A percentile compares a stretch with the other conserved stretches of the same genome.
phyloP scores from a whole-genome alignment of 2,329 filamentous ascomycete species.

The Aureobasidium subglaciale region DNA sequence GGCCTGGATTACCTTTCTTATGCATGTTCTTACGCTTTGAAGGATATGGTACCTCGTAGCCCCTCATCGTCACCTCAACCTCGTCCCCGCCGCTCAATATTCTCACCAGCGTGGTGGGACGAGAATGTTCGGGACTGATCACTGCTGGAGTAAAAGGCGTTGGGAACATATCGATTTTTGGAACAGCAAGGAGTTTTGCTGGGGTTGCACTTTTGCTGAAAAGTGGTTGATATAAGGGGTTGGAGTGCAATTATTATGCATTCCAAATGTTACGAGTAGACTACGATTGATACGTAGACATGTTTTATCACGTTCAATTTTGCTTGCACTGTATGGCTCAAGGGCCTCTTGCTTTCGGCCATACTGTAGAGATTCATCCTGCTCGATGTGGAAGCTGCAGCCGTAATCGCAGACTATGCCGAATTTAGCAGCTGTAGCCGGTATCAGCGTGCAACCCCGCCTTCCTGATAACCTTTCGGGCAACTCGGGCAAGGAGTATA shows the following conservation, averaged over 20 bases:
- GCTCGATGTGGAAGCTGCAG: neutral
- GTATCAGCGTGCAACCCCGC: neutral
- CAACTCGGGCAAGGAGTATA: neutral
- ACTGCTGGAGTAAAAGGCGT: too few species aligned
- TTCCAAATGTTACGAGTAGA: slow-evolving; percentile 1
- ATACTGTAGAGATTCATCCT: neutral
- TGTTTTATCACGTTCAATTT: slow-evolving; percentile 3
- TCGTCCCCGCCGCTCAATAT: neutral
- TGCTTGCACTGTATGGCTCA: too few species aligned
- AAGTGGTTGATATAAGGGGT: neutral
- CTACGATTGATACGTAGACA: slow-evolving; percentile 5
- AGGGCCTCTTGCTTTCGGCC: too few species aligned
- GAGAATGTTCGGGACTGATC: neutral
- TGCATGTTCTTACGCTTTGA: too few species aligned
- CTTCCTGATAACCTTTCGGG: neutral
- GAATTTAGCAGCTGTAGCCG: neutral
- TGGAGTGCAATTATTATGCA: neutral
- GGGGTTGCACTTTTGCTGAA: neutral
- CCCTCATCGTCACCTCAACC: too few species aligned
- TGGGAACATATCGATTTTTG: neutral
- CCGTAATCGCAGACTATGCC: neutral
- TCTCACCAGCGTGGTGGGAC: neutral
- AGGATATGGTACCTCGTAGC: too few species aligned
- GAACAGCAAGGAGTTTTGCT: neutral
- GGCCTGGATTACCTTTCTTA: too few species aligned